Base-by-base conservation (phyloP, 1,284 basidiomycete genomes). In the Phaffia rhodozyma region DNA sequence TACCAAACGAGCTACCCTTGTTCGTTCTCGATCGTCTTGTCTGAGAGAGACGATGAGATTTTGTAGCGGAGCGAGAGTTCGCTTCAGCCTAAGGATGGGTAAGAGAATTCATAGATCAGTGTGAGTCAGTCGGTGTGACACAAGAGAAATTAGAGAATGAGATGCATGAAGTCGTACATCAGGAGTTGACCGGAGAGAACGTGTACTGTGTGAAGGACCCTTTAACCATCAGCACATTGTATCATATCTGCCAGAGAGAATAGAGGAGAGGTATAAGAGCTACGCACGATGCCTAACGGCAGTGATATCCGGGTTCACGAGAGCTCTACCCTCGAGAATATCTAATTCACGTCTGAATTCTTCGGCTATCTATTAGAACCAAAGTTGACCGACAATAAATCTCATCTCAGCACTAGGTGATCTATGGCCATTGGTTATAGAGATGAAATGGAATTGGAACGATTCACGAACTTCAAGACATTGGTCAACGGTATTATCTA, bases 401-500 rank as follows among this genome's bases (percentile, higher is more conserved):
- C 13, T 16, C 13, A 2, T 7, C 13, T 43, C 13, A 43, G 38
- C 13, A 43, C 7, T 11, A 16, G 2, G 13, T 58, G 32, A 48
- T 58, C 56, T 4, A 58, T 47, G 5, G 21, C n/a, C 54, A 29
- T 53, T 13, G 9, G 52, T 25, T n/a, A 9, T 25, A 53, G 9
- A 29, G 29, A 9, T 13, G 7, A 9, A 9, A 53, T n/a, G n/a
- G n/a, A 53, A n/a, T 53, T 29, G n/a, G n/a, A n/a, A n/a, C n/a
- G n/a, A n/a, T n/a, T n/a, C 13, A 60, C 63, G 1, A 23, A 65
- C 60, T 47, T 66, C 63, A 9, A 69, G 43, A 1, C 61, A 55
- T 30, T 69, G 62, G 56, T 69, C 68, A 5, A 67, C 68, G 0
- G 64, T 62, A 25, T 68, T 65, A 50, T 69, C 68, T 30, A 69